These are phyloP conservation scores for Pythium rishiriense DNA, from an alignment of 352 stramenopile genomes.

Conservation along the genomic window DNA sequence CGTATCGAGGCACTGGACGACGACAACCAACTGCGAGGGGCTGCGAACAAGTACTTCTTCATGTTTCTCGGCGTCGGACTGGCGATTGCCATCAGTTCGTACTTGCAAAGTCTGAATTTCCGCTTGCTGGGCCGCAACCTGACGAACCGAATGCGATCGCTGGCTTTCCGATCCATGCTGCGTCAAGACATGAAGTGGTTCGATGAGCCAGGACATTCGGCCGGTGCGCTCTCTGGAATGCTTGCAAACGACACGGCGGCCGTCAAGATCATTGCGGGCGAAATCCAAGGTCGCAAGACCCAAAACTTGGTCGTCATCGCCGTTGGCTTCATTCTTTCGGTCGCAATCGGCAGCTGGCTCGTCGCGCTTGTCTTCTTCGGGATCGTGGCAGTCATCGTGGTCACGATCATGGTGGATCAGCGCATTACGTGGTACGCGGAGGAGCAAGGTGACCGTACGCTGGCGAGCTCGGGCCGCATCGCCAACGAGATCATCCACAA, in stretches of 20 bases:
- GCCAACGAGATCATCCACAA: constrained; percentile 33
- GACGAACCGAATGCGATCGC: constrained; percentile 34
- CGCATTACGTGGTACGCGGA: constrained; percentile 28
- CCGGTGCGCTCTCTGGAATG: constrained; percentile 48
- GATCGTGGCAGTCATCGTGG: constrained; percentile 32
- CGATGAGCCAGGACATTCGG: constrained; percentile 52
- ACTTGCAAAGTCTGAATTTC: constrained; percentile 22
- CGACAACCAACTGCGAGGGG: constrained; percentile 2
- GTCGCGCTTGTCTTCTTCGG: constrained; percentile 33
- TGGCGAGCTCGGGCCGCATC: constrained; percentile 23
- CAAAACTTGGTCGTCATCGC: constrained; percentile 30
- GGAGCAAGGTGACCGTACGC: constrained; percentile 24
- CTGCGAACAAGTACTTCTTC: constrained; percentile 28
- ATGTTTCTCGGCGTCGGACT: constrained; percentile 19
- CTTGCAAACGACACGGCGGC: constrained; percentile 61
- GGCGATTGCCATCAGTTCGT: constrained; percentile 19
- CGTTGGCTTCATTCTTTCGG: constrained; percentile 18
- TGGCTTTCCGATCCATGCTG: constrained; percentile 48
- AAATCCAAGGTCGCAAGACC: constrained; percentile 31
- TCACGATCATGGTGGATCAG: constrained; percentile 32
- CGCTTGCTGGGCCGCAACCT: constrained; percentile 41
- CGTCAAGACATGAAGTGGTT: constrained; percentile 76
- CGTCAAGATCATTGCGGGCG: constrained; percentile 48
- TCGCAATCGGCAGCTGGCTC: constrained; percentile 30
- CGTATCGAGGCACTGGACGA: constrained; percentile 20